Conservation (phyloP, 257 asterid species). For the Jacaranda copaia region DNA sequence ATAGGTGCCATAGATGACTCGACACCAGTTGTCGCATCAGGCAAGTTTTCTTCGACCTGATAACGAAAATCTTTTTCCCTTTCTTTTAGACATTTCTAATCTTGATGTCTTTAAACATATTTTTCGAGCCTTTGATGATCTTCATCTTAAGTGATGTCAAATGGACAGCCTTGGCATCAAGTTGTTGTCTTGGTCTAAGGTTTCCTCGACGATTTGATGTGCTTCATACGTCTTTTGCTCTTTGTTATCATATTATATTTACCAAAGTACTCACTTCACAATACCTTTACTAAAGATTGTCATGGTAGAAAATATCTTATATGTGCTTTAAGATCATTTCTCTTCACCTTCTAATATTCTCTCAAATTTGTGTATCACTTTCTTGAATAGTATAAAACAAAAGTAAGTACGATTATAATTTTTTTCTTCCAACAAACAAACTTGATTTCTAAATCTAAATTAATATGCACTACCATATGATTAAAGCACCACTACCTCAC, state of each 20-base stretch:
- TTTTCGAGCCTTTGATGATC: not conserved
- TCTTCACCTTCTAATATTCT: too few species aligned
- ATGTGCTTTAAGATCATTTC: too few species aligned
- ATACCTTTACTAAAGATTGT: too few species aligned
- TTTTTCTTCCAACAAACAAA: too few species aligned
- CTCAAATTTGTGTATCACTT: too few species aligned
- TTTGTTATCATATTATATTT: not conserved
- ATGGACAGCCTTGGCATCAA: constrained; percentile 6
- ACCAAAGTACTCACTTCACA: too few species aligned
- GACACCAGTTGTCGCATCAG: constrained; percentile 80
- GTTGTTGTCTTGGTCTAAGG: constrained; percentile 7
- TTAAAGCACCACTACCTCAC: too few species aligned
- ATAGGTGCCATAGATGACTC: constrained; percentile 95
- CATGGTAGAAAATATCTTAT: too few species aligned
- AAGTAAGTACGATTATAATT: too few species aligned
- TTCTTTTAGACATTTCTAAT: not conserved
- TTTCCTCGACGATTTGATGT: not conserved
- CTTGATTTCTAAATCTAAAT: too few species aligned
- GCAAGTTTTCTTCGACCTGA: constrained; percentile 45
- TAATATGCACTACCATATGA: too few species aligned
- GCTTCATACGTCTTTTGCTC: constrained; percentile 9
- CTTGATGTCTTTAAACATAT: not conserved
- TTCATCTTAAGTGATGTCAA: constrained; percentile 1
- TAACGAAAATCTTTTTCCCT: not conserved
- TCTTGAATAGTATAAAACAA: too few species aligned